Evolutionary conservation across 2,329 filamentous ascomycete genomes (phyloP), one percentile per base, ranked within the genome.

Genomic region (Chrysoporthe cubensis): DNA sequence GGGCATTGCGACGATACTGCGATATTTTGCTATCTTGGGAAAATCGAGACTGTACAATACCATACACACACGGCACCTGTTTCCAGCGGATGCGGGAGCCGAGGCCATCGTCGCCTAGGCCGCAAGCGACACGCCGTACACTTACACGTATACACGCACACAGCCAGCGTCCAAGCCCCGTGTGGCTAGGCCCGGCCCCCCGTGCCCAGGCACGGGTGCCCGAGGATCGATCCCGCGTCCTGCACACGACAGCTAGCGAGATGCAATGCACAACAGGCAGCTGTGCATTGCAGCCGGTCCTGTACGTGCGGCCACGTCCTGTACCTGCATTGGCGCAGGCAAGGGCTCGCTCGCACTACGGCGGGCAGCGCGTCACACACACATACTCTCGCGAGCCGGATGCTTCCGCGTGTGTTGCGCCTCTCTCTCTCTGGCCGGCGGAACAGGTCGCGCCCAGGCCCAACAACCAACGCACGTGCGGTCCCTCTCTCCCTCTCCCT

Each of bases 1-100:
- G 46, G 58, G 66, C 63, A 66, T 57, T 42, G 58, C 50, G 48
- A 50, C 50, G 48, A 48, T 42, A 44, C 46, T 52, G 62, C 64
- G 48, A 62, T 43, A 43, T 66, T 43, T 46, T 46, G 40, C 54
- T 48, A 32, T 61, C 26, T 54, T 54, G 52, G 8, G 57, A 48
- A 48, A 56, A 43, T 43, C 48, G 65, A 66, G 58, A 66, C 62
- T 62, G 65, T 66, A 66, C 48, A 52, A 54, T 63, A 66, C 40
- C n/a, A 13, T 32, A 26, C 2, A 32, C n/a, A 52, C 3, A 21
- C 4, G 21, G 26, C 26, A 21, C 26, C 9, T 26, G 11, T 52
- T 13, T 14, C 11, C 48, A 52, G 8, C 26, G n/a, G 2, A 5
- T 52, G 48, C 48, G 21, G 37, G 37, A 34, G 26, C 26, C 32